These are phyloP conservation scores for Coemansia sp. DNA, from an alignment of 192 early-diverging fungal species.

Conservation along the genomic window DNA sequence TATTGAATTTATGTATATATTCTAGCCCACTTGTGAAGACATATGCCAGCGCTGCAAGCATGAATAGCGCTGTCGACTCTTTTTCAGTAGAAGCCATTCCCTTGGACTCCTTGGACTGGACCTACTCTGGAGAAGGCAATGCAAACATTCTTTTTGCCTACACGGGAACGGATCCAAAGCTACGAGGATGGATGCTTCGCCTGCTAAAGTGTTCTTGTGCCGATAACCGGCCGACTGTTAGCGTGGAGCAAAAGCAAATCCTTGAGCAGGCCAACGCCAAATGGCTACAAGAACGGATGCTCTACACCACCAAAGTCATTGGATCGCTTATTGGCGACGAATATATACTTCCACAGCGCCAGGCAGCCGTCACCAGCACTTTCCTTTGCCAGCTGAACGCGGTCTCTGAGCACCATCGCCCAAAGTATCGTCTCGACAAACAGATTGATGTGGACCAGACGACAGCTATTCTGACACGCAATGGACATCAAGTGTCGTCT, in stretches of 20 bases:
- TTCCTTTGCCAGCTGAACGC: slow-evolving; percentile 51
- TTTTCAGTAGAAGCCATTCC: not conserved
- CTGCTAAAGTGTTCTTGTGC: slow-evolving; percentile 23
- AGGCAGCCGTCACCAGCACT: slow-evolving; percentile 4
- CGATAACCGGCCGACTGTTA: not conserved
- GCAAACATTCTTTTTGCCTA: slow-evolving; percentile 66
- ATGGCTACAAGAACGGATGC: not conserved
- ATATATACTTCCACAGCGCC: slow-evolving; percentile 50
- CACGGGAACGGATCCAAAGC: slow-evolving; percentile 40
- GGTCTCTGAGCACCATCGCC: slow-evolving; percentile 36
- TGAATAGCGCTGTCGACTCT: not conserved
- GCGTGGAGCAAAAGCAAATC: not conserved
- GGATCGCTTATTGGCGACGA: slow-evolving; percentile 51
- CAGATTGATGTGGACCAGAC: slow-evolving; percentile 53
- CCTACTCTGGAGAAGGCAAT: slow-evolving; percentile 75
- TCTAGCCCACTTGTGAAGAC: no score
- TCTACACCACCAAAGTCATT: slow-evolving; percentile 42
- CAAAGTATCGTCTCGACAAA: slow-evolving; percentile 45
- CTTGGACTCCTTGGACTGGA: slow-evolving; percentile 53
- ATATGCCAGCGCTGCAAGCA: not conserved
- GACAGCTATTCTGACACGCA: slow-evolving; percentile 50
- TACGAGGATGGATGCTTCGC: slow-evolving; percentile 30
- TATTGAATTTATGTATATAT: no score
- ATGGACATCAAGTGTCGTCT: slow-evolving; percentile 40
- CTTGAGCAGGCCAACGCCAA: not conserved